phyloP scores from a whole-genome alignment of 2,329 filamentous ascomycete genomes.

The Raffaelea albimanens region DNA sequence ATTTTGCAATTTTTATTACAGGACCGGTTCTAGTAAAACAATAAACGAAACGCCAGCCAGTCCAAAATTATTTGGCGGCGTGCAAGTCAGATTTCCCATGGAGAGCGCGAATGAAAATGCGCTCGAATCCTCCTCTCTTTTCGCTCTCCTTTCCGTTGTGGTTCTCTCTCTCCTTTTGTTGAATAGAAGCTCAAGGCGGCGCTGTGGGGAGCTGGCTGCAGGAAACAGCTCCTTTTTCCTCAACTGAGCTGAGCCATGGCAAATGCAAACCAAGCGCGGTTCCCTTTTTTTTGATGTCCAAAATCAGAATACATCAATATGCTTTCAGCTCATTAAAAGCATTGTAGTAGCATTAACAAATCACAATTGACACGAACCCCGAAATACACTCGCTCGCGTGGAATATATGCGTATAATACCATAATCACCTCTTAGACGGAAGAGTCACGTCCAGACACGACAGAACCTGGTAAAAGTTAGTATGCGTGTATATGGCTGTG shows the following conservation, averaged over 20 bases:
- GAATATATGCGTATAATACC: neutral
- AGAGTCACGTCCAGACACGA: conserved; percentile 13
- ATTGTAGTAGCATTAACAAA: neutral
- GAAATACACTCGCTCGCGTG: neutral
- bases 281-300: too few relatives aligned
- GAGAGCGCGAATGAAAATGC: neutral
- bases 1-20: too few relatives aligned
- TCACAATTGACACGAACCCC: neutral
- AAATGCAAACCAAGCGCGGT: too few relatives aligned
- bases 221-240: too few relatives aligned
- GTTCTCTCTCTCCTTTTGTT: too few relatives aligned
- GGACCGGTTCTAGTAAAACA: too few relatives aligned
- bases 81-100: neutral
- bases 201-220: too few relatives aligned
- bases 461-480: conserved; percentile 11
- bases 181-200: too few relatives aligned
- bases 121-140: neutral
- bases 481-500: neutral
- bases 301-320: neutral
- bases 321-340: neutral
- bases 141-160: neutral
- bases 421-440: conserved; percentile 10
- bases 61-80: too few relatives aligned
- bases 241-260: too few relatives aligned
- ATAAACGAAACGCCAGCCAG: too few relatives aligned